Evolutionary conservation across 768 basidiomycete species (phyloP).

Genomic region (Clathrus columnatus): DNA sequence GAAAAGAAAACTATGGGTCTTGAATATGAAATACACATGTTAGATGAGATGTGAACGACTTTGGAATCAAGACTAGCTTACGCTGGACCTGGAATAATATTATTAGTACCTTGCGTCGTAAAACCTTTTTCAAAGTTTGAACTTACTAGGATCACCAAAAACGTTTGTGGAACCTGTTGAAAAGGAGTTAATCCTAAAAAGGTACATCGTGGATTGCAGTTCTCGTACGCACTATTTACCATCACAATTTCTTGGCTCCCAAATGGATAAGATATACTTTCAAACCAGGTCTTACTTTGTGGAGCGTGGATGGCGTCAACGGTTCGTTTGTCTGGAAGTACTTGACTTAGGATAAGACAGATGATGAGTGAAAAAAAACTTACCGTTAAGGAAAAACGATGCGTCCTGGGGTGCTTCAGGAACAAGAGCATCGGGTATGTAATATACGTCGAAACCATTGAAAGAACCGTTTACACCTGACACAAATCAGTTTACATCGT

Average conservation of each 20-base stretch:
- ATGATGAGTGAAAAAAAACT: constrained; percentile 15
- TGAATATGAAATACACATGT: background rate
- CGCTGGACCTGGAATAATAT: constrained; percentile 25
- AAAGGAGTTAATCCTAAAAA: background rate
- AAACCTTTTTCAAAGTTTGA: no score
- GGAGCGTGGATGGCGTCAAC: constrained; percentile 62
- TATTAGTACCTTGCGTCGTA: no score
- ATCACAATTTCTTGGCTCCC: constrained; percentile 19
- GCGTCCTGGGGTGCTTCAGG: constrained; percentile 44
- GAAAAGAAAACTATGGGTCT: constrained; percentile 1
- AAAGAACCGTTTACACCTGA: no score
- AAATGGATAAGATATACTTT: constrained; percentile 28
- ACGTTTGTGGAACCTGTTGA: background rate
- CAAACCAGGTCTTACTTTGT: constrained; percentile 40
- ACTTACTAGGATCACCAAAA: constrained; percentile 28
- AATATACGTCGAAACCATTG: constrained; percentile 12
- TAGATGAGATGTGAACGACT: no score
- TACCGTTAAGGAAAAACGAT: constrained; percentile 55
- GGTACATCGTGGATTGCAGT: no score
- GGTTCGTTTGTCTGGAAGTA: constrained; percentile 38
- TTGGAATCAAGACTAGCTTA: no score
- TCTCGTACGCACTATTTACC: no score
- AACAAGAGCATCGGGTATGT: constrained; percentile 35
- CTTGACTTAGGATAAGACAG: background rate
- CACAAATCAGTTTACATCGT: background rate